These are phyloP conservation scores for Mycena galopus DNA, from an alignment of 768 basidiomycete species.

Conservation along the genomic window DNA sequence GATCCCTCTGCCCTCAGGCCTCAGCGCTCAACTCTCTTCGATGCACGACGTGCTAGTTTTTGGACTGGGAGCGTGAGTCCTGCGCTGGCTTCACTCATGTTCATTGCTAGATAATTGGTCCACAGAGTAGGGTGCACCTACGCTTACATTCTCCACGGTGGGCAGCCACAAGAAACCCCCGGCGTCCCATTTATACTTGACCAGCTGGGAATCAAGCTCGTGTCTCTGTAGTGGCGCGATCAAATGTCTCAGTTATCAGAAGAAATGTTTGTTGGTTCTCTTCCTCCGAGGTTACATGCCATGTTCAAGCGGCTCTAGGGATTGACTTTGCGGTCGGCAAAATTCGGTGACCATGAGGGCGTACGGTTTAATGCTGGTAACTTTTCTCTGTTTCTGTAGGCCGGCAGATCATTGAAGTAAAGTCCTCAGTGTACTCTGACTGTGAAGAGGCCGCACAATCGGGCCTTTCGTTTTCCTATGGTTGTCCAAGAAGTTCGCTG, in stretches of 20 bases:
- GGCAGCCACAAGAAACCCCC: background rate
- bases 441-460: slow-evolving; percentile 28
- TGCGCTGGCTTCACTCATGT: background rate
- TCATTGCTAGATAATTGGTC: background rate
- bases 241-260: slow-evolving; percentile 8
- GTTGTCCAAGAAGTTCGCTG: background rate
- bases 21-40: background rate
- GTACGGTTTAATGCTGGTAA: slow-evolving; percentile 23
- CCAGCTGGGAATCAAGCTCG: slow-evolving; percentile 23
- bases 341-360: slow-evolving; percentile 25
- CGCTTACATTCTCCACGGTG: slow-evolving; percentile 26
- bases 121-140: slow-evolving; percentile 18
- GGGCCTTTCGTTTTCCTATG: slow-evolving; percentile 24
- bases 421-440: slow-evolving; percentile 9
- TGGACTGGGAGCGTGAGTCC: slow-evolving; percentile 26
- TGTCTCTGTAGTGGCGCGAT: slow-evolving; percentile 27
- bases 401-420: background rate
- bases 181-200: background rate
- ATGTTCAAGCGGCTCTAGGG: slow-evolving; percentile 1
- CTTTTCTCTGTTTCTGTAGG: background rate
- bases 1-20: too few species aligned
- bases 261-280: slow-evolving; percentile 5
- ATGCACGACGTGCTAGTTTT: slow-evolving; percentile 28
- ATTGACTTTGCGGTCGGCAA: slow-evolving; percentile 16
- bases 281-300: background rate